phyloP scores from a whole-genome alignment of 352 stramenopile genomes.

The Phytophthora syringae region DNA sequence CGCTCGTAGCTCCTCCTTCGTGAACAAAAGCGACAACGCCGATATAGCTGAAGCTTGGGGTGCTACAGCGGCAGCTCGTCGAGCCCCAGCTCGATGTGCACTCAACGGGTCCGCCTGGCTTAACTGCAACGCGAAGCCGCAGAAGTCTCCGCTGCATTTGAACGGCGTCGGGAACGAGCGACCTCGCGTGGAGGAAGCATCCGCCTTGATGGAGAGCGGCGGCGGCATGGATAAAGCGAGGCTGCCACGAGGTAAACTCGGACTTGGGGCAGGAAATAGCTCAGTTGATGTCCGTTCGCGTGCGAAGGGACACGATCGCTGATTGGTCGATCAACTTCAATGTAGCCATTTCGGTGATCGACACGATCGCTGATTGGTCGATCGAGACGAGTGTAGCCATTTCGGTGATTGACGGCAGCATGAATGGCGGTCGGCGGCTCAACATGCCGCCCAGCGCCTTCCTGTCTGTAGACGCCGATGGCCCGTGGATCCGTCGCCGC shows the following conservation, averaged over 20 bases:
- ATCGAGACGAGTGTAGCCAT: slow-evolving; percentile 7
- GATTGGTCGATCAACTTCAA: slow-evolving; percentile 14
- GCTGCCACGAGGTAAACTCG: too few relatives aligned
- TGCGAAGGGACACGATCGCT: slow-evolving; percentile 27
- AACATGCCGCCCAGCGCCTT: slow-evolving; percentile 56
- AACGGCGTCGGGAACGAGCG: slow-evolving; percentile 70
- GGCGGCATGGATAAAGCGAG: slow-evolving; percentile 21
- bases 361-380: slow-evolving; percentile 33
- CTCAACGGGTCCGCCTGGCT: slow-evolving; percentile 14
- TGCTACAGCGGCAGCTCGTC: slow-evolving; percentile 18
- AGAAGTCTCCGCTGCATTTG: slow-evolving; percentile 84
- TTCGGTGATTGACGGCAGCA: slow-evolving; percentile 6
- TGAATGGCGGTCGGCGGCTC: slow-evolving; percentile 29
- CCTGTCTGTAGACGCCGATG: slow-evolving; percentile 39
- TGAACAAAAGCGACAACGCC: slow-evolving; percentile 62
- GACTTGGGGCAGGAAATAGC: slow-evolving; percentile 13
- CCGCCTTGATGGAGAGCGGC: slow-evolving; percentile 8
- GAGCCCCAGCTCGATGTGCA: slow-evolving; percentile 6
- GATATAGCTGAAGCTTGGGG: slow-evolving; percentile 32
- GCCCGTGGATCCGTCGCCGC: slow-evolving; percentile 30
- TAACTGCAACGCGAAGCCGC: slow-evolving; percentile 55
- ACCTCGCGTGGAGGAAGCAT: slow-evolving; percentile 13
- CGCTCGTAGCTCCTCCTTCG: slow-evolving; percentile 44
- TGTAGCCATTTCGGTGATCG: slow-evolving; percentile 26
- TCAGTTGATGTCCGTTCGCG: slow-evolving; percentile 1